Conservation (phyloP, 2,329 filamentous ascomycete species). For the Dactylellina drechsleri region DNA sequence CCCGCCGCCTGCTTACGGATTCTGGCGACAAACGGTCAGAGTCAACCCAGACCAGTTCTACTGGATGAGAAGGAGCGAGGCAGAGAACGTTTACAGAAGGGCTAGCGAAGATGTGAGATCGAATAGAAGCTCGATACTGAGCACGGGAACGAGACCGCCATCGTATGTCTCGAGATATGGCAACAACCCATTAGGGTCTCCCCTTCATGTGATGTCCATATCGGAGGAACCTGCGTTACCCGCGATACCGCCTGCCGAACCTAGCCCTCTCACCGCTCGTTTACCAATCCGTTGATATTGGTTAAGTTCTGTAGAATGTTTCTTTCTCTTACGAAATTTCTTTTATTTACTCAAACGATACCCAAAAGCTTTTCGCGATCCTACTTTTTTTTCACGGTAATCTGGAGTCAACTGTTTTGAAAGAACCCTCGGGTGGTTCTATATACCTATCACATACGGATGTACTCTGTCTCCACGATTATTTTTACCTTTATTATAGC, state of each 20-base stretch:
- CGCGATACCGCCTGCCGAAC: background rate
- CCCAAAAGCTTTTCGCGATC: slow-evolving; percentile 32
- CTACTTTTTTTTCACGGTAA: background rate
- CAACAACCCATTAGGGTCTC: slow-evolving; percentile 16
- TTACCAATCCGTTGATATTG: slow-evolving; percentile 23
- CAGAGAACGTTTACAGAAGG: slow-evolving; percentile 29
- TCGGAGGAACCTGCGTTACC: slow-evolving; percentile 1
- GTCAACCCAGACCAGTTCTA: slow-evolving; percentile 58
- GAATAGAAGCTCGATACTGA: slow-evolving; percentile 33
- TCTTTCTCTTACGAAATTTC: slow-evolving; percentile 11
- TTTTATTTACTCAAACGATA: slow-evolving; percentile 20
- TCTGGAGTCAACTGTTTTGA: too few species aligned
- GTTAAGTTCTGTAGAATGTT: background rate
- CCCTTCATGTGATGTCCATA: slow-evolving; percentile 6
- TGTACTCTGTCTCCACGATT: too few species aligned
- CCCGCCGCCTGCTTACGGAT: slow-evolving; percentile 19
- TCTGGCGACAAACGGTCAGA: slow-evolving; percentile 55
- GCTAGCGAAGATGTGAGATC: slow-evolving; percentile 13
- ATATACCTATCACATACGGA: too few species aligned
- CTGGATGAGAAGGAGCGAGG: slow-evolving; percentile 56
- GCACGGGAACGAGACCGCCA: slow-evolving; percentile 55
- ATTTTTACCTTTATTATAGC: too few species aligned
- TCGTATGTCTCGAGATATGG: slow-evolving; percentile 57
- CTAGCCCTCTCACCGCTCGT: slow-evolving; percentile 26
- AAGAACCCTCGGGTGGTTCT: too few species aligned